Conservation (phyloP, 257 asterid species). For the Solanum chmielewskii region DNA sequence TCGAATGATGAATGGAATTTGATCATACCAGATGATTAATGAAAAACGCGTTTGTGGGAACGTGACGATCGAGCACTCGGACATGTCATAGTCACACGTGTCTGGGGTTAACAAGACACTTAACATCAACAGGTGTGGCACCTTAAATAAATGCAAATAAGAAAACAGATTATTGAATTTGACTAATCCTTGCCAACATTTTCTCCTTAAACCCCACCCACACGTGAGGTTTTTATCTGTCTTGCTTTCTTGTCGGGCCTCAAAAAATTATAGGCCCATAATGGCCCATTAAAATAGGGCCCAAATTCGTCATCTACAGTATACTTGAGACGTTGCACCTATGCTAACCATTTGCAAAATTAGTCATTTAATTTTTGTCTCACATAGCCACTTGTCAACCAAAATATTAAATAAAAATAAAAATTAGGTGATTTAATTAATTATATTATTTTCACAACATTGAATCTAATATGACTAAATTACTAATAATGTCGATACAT, state of each 20-base stretch:
- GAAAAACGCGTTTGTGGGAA: not conserved
- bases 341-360: not conserved
- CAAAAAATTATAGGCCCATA: not conserved
- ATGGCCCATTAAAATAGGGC: slow-evolving; percentile 10
- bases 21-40: not conserved
- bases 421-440: not conserved
- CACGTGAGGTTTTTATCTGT: slow-evolving; percentile 28
- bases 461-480: not conserved
- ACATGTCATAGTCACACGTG: slow-evolving; percentile 26
- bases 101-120: slow-evolving; percentile 11
- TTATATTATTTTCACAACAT: not conserved
- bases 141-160: not conserved
- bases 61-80: not conserved
- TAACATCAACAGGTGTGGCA: slow-evolving; percentile 13
- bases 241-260: slow-evolving; percentile 32
- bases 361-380: not conserved
- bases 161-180: slow-evolving; percentile 21
- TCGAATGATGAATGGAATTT: not conserved
- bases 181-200: slow-evolving; percentile 9
- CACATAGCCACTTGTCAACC: not conserved
- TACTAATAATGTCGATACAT: not conserved
- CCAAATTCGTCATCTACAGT: slow-evolving; percentile 5
- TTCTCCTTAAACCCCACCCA: slow-evolving; percentile 24
- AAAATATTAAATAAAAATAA: not conserved
- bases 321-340: not conserved